These are phyloP conservation scores for Barnettozyma pratensis DNA, from an alignment of 805 yeast genomes.

Conservation along the genomic window DNA sequence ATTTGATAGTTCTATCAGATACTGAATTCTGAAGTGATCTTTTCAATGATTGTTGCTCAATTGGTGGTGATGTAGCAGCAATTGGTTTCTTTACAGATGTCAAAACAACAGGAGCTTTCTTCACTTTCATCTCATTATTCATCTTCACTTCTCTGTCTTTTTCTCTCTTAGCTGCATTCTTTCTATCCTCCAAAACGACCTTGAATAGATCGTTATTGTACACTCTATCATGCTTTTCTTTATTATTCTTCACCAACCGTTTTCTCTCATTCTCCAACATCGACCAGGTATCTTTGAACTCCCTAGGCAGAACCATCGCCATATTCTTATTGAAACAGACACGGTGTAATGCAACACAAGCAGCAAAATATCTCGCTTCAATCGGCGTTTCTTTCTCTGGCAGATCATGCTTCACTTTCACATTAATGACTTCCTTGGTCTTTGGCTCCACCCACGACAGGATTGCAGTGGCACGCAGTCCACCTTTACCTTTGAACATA, in stretches of 20 bases:
- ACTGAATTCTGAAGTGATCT: conserved; percentile 3
- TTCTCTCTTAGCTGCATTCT: conserved; percentile 34
- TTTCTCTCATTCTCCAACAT: conserved; percentile 60
- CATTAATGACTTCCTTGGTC: conserved; percentile 58
- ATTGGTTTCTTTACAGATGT: conserved; percentile 22
- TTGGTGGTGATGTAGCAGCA: conserved; percentile 7
- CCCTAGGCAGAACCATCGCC: conserved; percentile 81
- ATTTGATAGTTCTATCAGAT: conserved; percentile 20
- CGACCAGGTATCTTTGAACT: conserved; percentile 76
- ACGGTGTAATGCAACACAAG: conserved; percentile 81
- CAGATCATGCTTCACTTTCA: conserved; percentile 48
- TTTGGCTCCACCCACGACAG: conserved; percentile 77
- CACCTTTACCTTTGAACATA: conserved; percentile 49
- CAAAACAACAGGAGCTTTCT: conserved; percentile 43
- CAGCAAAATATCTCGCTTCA: conserved; percentile 87
- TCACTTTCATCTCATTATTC: conserved; percentile 46
- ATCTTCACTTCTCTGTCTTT: conserved; percentile 42
- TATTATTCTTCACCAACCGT: conserved; percentile 39
- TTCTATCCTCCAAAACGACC: conserved; percentile 54
- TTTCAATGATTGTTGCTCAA: background rate
- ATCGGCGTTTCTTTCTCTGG: conserved; percentile 72
- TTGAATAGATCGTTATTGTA: conserved; percentile 77
- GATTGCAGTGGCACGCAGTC: conserved; percentile 60
- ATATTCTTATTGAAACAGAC: conserved; percentile 76
- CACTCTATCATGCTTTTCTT: conserved; percentile 40